phyloP scores from a whole-genome alignment of 352 stramenopile genomes.

The Pythium sp. region DNA sequence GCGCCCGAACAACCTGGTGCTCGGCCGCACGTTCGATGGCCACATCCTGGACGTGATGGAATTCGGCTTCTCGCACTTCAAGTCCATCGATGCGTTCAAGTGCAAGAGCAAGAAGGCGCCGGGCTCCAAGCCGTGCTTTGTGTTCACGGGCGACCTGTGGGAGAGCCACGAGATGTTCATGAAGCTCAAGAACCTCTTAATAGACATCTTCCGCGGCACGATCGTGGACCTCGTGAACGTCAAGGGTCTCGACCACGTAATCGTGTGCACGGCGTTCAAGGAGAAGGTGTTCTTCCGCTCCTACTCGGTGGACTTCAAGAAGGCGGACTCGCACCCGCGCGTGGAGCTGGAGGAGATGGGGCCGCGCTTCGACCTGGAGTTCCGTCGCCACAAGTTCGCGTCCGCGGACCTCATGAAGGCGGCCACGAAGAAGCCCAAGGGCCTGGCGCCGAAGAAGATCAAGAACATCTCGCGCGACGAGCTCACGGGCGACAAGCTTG shows the following conservation, averaged over 20 bases:
- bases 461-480: conserved; percentile 98
- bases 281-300: conserved; percentile 93
- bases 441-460: conserved; percentile 93
- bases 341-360: conserved; percentile 92
- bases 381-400: conserved; percentile 95
- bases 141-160: conserved; percentile 96
- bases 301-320: conserved; percentile 96
- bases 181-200: conserved; percentile 93
- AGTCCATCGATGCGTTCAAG: conserved; percentile 92
- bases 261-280: conserved; percentile 95
- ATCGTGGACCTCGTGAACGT: conserved; percentile 95
- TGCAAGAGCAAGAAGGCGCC: conserved; percentile 90
- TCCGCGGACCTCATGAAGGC: conserved; percentile 95
- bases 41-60: conserved; percentile 99
- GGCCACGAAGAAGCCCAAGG: conserved; percentile 92
- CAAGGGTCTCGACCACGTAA: conserved; percentile 96
- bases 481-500: conserved; percentile 97
- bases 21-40: conserved; percentile 97
- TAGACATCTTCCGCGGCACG: conserved; percentile 98
- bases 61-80: conserved; percentile 95
- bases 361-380: conserved; percentile 84
- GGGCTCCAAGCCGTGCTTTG: conserved; percentile 94
- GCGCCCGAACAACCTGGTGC: conserved; percentile 96
- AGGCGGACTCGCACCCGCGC: conserved; percentile 77
- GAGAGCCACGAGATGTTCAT: conserved; percentile 87